Base-by-base conservation (phyloP, 495 filamentous ascomycete species). In the Aspergillus olivimuriae region DNA sequence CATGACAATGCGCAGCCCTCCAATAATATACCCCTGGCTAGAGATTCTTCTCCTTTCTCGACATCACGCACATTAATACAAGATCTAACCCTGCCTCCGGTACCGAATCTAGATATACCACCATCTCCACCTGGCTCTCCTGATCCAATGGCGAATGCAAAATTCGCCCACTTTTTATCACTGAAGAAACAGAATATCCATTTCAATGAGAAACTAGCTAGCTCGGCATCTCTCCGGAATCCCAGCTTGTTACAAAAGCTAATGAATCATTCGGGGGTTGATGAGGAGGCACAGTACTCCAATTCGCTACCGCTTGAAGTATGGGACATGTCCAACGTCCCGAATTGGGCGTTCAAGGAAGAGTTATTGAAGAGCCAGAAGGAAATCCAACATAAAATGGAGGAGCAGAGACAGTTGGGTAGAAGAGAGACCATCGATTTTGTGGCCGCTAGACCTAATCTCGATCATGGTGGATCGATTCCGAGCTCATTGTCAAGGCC, bases 161-260 rank as follows among this genome's bases (percentile, higher is more conserved):
- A 94, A 51, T 86, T 95, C 51, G 72, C 78, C 40, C 83, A 83
- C 54, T 96, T 98, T 61, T 78, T 95, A 1, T 72, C 77, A 18
- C 71, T 96, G 34, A 98, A 96, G 64, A 81, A 79, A 40, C 80
- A 87, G 51, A 87, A 86, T 2, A 70, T 88, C 22, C 94, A 98
- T 66, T 96, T 98, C 72, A 96, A 98, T 60, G 72, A 82, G 46
- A 84, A 87, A 39, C 70, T 96, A 1, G 78, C 83, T 16, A 70
- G 68, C 31, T 86, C 83, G 2, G 67, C 78, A 1, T 81, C 85
- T 0, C 65, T 95, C 30, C 81, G 79, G 39, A 95, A 97, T 56
- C 92, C 92, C 17, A 84, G 77, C 22, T 65, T 95, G 14, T 66
- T 86, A 46, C 76, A 80, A 30, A 91, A 91, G 50, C 73, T 97